A percentile compares a stretch with the other conserved stretches of the same genome.
Conservation (phyloP, 805 yeast genomes). For the Spathaspora sp. region DNA sequence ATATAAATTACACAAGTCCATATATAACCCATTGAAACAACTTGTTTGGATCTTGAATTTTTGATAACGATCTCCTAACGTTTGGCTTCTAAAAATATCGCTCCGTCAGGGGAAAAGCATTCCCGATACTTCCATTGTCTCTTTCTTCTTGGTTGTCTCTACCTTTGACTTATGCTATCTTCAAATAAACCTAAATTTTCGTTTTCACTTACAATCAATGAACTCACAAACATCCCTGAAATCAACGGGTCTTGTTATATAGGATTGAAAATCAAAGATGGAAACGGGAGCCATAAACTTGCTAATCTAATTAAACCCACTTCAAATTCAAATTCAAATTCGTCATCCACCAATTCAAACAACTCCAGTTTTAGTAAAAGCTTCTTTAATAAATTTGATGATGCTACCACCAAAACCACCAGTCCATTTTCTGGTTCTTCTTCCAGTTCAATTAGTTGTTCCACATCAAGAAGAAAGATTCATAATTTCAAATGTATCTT, state of each 20-base stretch:
- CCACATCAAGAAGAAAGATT: conserved; percentile 29
- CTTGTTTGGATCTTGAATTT: too few relatives aligned
- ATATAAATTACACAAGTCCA: too few relatives aligned
- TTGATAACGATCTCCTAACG: conserved; percentile 11
- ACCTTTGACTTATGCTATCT: background rate
- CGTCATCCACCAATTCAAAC: background rate
- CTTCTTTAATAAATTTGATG: background rate
- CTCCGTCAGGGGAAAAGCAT: too few relatives aligned
- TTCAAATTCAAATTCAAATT: background rate
- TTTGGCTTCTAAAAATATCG: conserved; percentile 13
- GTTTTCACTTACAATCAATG: conserved; percentile 56
- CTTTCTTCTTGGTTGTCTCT: background rate
- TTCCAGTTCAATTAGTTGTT: conserved; percentile 15
- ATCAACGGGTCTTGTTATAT: conserved; percentile 65
- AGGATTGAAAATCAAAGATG: conserved; percentile 59
- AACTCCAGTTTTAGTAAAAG: background rate
- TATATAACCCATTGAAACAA: too few relatives aligned
- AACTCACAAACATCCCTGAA: conserved; percentile 82
- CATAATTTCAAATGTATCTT: conserved; percentile 39
- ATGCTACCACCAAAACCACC: background rate
- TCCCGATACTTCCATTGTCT: background rate
- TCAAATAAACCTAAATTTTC: conserved; percentile 55
- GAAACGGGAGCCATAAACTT: conserved; percentile 18
- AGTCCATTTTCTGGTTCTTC: background rate
- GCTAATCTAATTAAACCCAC: background rate